phyloP scores from a whole-genome alignment of 129 eudicot genomes.

The Lactuca saligna region DNA sequence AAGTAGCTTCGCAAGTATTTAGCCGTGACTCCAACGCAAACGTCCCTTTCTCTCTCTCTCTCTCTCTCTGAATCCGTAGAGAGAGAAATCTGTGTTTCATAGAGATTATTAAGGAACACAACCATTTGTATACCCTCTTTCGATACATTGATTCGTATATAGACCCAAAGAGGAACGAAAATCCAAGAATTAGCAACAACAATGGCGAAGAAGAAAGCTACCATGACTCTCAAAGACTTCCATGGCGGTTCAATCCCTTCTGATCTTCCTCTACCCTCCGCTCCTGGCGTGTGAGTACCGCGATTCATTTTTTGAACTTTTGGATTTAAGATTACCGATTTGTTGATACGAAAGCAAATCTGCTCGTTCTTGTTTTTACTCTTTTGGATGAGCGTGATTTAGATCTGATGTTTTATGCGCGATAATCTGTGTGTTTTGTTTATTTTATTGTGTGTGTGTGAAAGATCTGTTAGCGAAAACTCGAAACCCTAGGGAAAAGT shows the following conservation, averaged over 20 bases:
- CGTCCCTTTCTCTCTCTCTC: slow-evolving; percentile 19
- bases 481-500: slow-evolving; percentile 38
- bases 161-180: neutral
- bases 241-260: slow-evolving; percentile 99
- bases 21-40: slow-evolving; percentile 41
- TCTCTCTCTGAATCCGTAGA: slow-evolving; percentile 25
- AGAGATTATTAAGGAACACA: slow-evolving; percentile 12
- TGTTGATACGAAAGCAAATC: slow-evolving; percentile 9
- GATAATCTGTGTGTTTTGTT: slow-evolving; percentile 2
- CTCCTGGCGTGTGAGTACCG: slow-evolving; percentile 82
- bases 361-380: slow-evolving; percentile 9
- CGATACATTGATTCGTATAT: slow-evolving; percentile 11
- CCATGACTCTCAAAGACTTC: slow-evolving; percentile 94
- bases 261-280: slow-evolving; percentile 91
- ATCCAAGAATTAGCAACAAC: slow-evolving; percentile 14
- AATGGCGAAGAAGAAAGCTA: slow-evolving; percentile 98
- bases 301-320: neutral
- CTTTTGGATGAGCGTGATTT: neutral
- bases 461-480: slow-evolving; percentile 28
- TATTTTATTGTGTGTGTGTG: slow-evolving; percentile 2
- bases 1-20: slow-evolving; percentile 15
- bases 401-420: slow-evolving; percentile 32
- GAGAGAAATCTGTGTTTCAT: slow-evolving; percentile 16
- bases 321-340: neutral
- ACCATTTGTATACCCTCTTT: slow-evolving; percentile 4